Base-by-base conservation (phyloP, 306 rosid genomes). In the Prunus fruticosa region DNA sequence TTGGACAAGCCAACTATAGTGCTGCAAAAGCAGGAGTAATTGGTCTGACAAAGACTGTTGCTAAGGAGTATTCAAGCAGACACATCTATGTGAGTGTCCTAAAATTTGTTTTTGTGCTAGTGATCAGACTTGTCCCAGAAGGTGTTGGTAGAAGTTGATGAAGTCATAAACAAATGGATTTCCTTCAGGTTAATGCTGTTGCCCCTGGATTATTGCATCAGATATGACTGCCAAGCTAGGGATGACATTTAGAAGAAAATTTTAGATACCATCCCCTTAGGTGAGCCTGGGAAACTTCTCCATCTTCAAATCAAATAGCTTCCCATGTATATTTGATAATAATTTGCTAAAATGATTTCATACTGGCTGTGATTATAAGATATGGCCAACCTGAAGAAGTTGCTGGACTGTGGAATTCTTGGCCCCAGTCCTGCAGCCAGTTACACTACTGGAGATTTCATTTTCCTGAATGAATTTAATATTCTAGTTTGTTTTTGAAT, bases 21-120 rank as follows among this genome's bases (percentile, higher is more conserved):
- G 97, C 98, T 71, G 98, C 98, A 71, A 95, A 95, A 83, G 97
- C 98, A 61, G 98, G 98, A 82, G 98, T 95, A 49, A 95, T 95
- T 80, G 98, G 98, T 81, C 83, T 95, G 51, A 90, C 98, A 28
- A 95, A 92, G 87, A 1, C 88, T 50, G 97, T 95, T 82, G 96
- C 98, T 41, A 95, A 85, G 89, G 98, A 92, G 80, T 92, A 89
- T 71, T 73, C 98, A 20, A 89, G 97, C 90, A 81, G 98, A 87
- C 86, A 84, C 89, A 92, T 95, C 86, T 92, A 86, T 47, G 98
- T 90, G 84, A 78, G 87, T 49, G 20, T 46, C 60, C 49, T 51
- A 34, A 19, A n/a, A 47, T 23, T 64, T 16, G 51, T 6, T 58
- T 61, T 71, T 53, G 43, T 69, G 45, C 11, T 60, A 20, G 19